Conservation (phyloP, 1,139 yeast species). For the Martiniozyma asiatica region DNA sequence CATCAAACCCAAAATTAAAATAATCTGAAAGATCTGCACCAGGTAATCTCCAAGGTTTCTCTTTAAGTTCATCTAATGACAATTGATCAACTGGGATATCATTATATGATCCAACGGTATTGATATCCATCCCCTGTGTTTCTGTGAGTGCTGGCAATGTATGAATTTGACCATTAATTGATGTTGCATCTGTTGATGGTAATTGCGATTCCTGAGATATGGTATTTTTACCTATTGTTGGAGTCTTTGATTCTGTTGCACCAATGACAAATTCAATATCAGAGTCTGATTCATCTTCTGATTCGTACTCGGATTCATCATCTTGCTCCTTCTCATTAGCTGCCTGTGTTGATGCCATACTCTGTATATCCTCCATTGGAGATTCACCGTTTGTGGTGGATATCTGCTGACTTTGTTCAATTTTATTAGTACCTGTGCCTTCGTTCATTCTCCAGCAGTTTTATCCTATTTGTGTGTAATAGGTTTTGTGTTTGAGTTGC, state of each 20-base stretch:
- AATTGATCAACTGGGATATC: slow-evolving; percentile 78
- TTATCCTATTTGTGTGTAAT: too few relatives aligned
- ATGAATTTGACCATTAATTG: slow-evolving; percentile 10
- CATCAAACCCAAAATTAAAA: slow-evolving; percentile 94
- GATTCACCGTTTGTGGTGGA: too few relatives aligned
- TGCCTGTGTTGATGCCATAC: slow-evolving; percentile 18
- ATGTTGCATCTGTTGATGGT: slow-evolving; percentile 6
- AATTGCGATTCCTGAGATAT: slow-evolving; percentile 20
- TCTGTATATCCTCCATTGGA: too few relatives aligned
- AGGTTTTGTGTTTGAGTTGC: too few relatives aligned
- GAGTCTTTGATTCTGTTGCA: slow-evolving; percentile 24
- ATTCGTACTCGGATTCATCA: slow-evolving; percentile 28
- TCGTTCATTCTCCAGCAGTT: too few relatives aligned
- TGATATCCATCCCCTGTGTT: slow-evolving; percentile 42
- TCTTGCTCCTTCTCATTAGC: slow-evolving; percentile 22
- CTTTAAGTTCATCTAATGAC: slow-evolving; percentile 73
- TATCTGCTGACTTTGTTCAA: too few relatives aligned
- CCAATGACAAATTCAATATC: slow-evolving; percentile 57
- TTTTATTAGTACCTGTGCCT: too few relatives aligned
- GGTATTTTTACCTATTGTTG: slow-evolving; percentile 15
- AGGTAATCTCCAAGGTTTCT: slow-evolving; percentile 97
- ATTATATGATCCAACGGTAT: slow-evolving; percentile 66
- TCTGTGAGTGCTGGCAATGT: slow-evolving; percentile 19
- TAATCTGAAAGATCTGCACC: slow-evolving; percentile 92
- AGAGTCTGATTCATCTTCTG: slow-evolving; percentile 38